phyloP scores from a whole-genome alignment of 1,139 yeast genomes.

The Sugiyamaella pinicola region DNA sequence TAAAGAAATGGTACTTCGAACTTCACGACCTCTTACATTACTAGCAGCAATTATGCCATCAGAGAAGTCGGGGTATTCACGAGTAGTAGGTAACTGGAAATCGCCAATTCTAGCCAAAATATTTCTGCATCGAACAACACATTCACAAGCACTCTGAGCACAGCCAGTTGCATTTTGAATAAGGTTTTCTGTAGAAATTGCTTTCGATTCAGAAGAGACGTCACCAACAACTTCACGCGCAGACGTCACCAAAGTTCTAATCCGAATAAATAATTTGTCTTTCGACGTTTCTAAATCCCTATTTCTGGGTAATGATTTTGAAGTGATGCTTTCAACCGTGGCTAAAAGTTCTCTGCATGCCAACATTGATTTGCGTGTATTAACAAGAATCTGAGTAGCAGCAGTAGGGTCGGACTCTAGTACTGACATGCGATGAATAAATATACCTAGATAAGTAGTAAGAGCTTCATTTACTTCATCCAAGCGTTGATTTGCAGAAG shows the following conservation, averaged over 20 bases:
- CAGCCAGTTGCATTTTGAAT: constrained; percentile 37
- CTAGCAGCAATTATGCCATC: constrained; percentile 52
- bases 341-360: constrained; percentile 48
- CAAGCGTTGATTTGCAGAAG: constrained; percentile 68
- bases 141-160: constrained; percentile 43
- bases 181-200: constrained; percentile 16
- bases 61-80: constrained; percentile 78
- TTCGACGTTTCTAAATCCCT: constrained; percentile 43
- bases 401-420: constrained; percentile 40
- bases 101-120: constrained; percentile 65
- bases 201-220: constrained; percentile 1
- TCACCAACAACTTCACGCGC: constrained; percentile 21
- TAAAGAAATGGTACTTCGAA: constrained; percentile 3
- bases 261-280: constrained; percentile 42
- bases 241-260: constrained; percentile 38
- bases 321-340: constrained; percentile 42
- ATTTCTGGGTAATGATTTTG: constrained; percentile 37
- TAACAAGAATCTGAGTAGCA: constrained; percentile 42
- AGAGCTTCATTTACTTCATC: constrained; percentile 74
- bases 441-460: constrained; percentile 64
- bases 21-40: constrained; percentile 6
- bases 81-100: constrained; percentile 62
- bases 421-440: constrained; percentile 39
- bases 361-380: constrained; percentile 46
- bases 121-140: constrained; percentile 51